Conservation (phyloP, 805 yeast genomes). For the Pichia pseudocactophila region DNA sequence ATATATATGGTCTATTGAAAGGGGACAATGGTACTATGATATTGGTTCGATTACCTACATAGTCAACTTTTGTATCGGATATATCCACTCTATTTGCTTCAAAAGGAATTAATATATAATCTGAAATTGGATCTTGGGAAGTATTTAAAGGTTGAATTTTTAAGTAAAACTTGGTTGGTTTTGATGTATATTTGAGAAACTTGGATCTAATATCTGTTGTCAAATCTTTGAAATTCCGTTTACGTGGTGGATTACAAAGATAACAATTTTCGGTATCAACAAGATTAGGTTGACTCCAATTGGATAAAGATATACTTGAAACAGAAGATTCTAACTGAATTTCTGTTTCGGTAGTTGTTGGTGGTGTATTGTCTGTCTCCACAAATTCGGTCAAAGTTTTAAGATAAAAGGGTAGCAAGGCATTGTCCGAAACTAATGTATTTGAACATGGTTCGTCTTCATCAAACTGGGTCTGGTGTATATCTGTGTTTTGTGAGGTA, state of each 20-base stretch:
- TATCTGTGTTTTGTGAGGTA: too few relatives aligned
- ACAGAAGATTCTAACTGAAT: too few relatives aligned
- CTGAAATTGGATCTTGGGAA: neutral
- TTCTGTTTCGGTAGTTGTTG: too few relatives aligned
- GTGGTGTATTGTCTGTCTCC: too few relatives aligned
- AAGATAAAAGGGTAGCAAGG: too few relatives aligned
- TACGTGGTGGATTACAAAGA: neutral
- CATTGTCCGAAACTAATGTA: too few relatives aligned
- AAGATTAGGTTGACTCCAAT: neutral
- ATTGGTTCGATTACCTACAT: neutral
- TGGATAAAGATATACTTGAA: too few relatives aligned
- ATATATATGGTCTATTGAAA: slow-evolving; percentile 1
- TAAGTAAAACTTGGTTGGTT: neutral
- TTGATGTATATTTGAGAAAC: neutral
- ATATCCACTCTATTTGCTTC: neutral
- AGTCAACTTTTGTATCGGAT: neutral
- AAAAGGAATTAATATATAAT: neutral
- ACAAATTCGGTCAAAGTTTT: too few relatives aligned
- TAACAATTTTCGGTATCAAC: neutral
- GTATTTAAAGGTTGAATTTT: neutral
- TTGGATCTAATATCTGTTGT: neutral
- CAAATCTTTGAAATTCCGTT: neutral
- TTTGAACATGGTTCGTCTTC: too few relatives aligned
- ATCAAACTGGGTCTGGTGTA: too few relatives aligned
- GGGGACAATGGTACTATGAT: neutral